These are phyloP conservation scores for Exsudoporus frostii DNA, from an alignment of 768 basidiomycete species.

Conservation along the genomic window DNA sequence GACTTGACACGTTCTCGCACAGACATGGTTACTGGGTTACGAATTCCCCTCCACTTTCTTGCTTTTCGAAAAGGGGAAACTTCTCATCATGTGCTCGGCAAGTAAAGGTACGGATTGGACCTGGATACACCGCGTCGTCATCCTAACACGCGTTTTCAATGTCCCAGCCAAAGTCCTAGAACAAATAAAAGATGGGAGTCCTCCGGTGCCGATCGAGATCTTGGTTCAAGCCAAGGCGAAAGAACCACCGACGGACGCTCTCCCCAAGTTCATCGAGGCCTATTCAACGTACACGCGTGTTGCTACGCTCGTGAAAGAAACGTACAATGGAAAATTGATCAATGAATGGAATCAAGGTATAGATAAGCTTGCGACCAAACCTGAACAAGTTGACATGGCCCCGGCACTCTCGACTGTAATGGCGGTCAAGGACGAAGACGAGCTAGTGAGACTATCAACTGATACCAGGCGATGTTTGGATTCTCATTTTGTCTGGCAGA, in stretches of 20 bases:
- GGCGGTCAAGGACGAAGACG: conserved; percentile 88
- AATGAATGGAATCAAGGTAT: conserved; percentile 80
- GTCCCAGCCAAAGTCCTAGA: conserved; percentile 76
- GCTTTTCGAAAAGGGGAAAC: conserved; percentile 72
- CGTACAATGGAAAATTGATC: conserved; percentile 79
- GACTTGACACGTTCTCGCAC: conserved; percentile 5
- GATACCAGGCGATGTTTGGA: neutral
- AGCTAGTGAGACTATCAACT: conserved; percentile 58
- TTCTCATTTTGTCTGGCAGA: conserved; percentile 44
- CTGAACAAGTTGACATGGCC: conserved; percentile 78
- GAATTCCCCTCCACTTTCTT: conserved; percentile 95
- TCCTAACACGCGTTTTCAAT: conserved; percentile 12
- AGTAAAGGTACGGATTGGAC: conserved; percentile 65
- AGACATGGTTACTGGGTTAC: conserved; percentile 97
- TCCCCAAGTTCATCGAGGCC: conserved; percentile 62
- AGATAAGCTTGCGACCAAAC: conserved; percentile 50
- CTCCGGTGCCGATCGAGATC: conserved; percentile 68
- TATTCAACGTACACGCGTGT: conserved; percentile 64
- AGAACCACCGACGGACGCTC: conserved; percentile 69
- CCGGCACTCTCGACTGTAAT: conserved; percentile 73
- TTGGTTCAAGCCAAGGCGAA: conserved; percentile 77
- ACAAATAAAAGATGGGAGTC: conserved; percentile 62
- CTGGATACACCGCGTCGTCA: conserved; percentile 1
- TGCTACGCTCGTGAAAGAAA: conserved; percentile 79
- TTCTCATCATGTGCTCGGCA: conserved; percentile 80